Evolutionary conservation across 331 rosid species (phyloP), one percentile per base, ranked within the genome.

Genomic region (Arachis monticola): DNA sequence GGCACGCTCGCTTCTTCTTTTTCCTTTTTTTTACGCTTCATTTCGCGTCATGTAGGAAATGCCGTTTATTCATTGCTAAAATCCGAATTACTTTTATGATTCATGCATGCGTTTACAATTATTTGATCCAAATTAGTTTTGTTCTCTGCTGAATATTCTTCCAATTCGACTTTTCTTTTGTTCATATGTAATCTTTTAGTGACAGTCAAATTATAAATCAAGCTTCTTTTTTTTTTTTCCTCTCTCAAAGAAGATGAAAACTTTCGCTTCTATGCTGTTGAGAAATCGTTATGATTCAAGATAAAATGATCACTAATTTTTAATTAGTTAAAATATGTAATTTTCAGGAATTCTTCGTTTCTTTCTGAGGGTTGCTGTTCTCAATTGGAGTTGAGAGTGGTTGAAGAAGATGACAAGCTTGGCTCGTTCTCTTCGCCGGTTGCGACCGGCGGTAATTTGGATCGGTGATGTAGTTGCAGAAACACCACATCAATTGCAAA

Each of bases 391-490:
- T 56, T 75, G 42, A 32, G 64, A 71, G 50, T 40, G 69, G 69
- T 50, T 75, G 74, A 88, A 85, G 87, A 94, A 83, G 88, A 94
- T 90, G 97, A 86, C 95, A 80, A 79, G 62, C n/a, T 14, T 83
- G 42, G 75, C 75, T 81, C 92, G 89, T 53, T 84, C 84, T 72
- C 45, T 88, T 67, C 85, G 83, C 75, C 87, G 83, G 56, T 51
- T 79, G 27, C 72, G 80, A 77, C 85, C 70, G 10, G 83, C 70
- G 58, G 58, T 82, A 22, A 59, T 74, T 60, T 60, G 61, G 73
- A 75, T 77, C 8, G 45, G 65, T 76, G 81, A 64, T 57, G 55
- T 31, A 70, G 70, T 80, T 72, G 66, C 68, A 60, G 83, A 80
- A 74, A 64, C 83, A 58, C 82, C 63, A 22, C 70, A 61, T 72